These are phyloP conservation scores for Lachancea sp. DNA, from an alignment of 805 yeast species.

Conservation along the genomic window DNA sequence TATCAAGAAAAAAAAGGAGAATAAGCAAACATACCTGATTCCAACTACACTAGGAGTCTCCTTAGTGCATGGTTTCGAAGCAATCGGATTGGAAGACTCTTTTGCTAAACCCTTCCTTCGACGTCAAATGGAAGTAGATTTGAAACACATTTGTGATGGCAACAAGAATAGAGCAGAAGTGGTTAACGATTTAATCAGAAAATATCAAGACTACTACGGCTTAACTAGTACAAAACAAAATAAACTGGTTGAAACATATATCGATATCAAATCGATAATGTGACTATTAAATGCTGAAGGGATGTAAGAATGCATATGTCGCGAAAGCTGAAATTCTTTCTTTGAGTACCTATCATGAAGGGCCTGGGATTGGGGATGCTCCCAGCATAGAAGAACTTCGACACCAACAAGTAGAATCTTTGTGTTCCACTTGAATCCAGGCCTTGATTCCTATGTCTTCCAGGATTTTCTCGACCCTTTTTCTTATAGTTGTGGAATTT, in stretches of 20 bases:
- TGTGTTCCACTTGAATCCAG: slow-evolving; percentile 63
- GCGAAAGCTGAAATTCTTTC: neutral
- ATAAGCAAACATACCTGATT: slow-evolving; percentile 42
- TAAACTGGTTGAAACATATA: slow-evolving; percentile 28
- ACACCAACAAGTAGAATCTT: slow-evolving; percentile 66
- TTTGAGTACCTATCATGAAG: neutral
- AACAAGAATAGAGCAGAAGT: slow-evolving; percentile 46
- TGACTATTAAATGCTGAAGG: slow-evolving; percentile 4
- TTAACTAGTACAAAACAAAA: slow-evolving; percentile 26
- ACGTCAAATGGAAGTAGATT: slow-evolving; percentile 60
- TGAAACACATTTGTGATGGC: slow-evolving; percentile 68
- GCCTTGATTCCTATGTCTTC: slow-evolving; percentile 43
- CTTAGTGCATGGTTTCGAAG: slow-evolving; percentile 80
- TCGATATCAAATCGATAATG: slow-evolving; percentile 19
- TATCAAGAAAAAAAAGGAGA: slow-evolving; percentile 41
- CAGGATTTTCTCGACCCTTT: slow-evolving; percentile 53
- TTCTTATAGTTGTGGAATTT: slow-evolving; percentile 52
- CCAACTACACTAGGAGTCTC: slow-evolving; percentile 86
- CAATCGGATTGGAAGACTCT: slow-evolving; percentile 65
- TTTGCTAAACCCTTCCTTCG: slow-evolving; percentile 86
- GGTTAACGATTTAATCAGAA: slow-evolving; percentile 43
- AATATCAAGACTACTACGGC: slow-evolving; percentile 48
- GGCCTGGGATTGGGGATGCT: neutral
- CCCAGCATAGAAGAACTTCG: slow-evolving; percentile 18
- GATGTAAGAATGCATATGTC: neutral